Percentiles rank a stretch among this genome's conserved stretches.
phyloP scores from a whole-genome alignment of 108 stramenopile genomes.

The Cylindrotheca fusiformis region DNA sequence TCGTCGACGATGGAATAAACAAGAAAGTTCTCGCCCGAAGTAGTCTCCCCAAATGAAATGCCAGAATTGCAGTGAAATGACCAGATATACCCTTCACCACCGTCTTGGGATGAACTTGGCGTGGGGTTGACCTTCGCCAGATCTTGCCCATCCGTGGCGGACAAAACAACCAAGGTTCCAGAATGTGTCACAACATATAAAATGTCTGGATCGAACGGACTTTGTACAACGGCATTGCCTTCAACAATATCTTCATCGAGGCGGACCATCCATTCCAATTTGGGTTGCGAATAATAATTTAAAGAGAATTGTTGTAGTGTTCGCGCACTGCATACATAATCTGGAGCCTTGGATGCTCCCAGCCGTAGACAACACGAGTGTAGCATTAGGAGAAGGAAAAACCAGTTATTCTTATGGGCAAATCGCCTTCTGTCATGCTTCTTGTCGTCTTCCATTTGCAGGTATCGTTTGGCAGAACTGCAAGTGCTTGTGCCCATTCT shows the following conservation, averaged over 20 bases:
- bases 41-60: slow-evolving; percentile 14
- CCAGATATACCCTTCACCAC: slow-evolving; percentile 3
- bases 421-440: no score
- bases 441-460: no score
- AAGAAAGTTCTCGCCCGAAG: slow-evolving; percentile 8
- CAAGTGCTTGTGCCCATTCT: no score
- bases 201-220: slow-evolving; percentile 19
- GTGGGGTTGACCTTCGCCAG: slow-evolving; percentile 5
- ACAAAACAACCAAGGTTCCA: slow-evolving; percentile 13
- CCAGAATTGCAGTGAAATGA: slow-evolving; percentile 15
- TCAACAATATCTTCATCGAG: slow-evolving; percentile 6
- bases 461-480: no score
- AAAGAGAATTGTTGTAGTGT: no score
- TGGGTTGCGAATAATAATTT: slow-evolving; percentile 8
- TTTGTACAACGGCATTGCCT: slow-evolving; percentile 11
- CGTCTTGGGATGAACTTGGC: slow-evolving; percentile 5
- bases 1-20: slow-evolving; percentile 24
- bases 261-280: slow-evolving; percentile 13
- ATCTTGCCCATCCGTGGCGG: slow-evolving; percentile 8
- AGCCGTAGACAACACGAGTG: no score
- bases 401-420: no score
- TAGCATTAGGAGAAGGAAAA: no score
- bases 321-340: no score
- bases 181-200: slow-evolving; percentile 13
- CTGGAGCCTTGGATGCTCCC: no score